These are phyloP conservation scores for Priceomyces fermenticarens DNA, from an alignment of 805 yeast genomes.

Conservation along the genomic window DNA sequence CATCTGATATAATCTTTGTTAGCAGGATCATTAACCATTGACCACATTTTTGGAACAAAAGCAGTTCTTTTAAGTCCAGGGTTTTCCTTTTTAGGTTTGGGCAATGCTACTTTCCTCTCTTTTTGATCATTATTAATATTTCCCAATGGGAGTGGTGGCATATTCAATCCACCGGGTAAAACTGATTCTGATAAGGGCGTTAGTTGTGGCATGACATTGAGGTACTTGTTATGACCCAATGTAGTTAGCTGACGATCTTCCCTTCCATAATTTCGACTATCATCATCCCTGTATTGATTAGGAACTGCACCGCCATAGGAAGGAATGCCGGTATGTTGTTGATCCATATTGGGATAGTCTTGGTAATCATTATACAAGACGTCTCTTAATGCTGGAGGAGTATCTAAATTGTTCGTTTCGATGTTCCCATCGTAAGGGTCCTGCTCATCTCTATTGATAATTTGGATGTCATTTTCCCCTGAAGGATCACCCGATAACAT, in stretches of 20 bases:
- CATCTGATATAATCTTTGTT: slow-evolving; percentile 76
- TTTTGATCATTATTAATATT: slow-evolving; percentile 2
- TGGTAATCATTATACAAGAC: slow-evolving; percentile 7
- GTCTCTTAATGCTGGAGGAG: slow-evolving; percentile 6
- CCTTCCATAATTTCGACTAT: not conserved
- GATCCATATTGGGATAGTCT: not conserved
- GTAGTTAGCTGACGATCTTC: slow-evolving; percentile 9
- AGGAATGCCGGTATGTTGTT: not conserved
- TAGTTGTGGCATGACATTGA: slow-evolving; percentile 22
- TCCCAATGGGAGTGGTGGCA: slow-evolving; percentile 14
- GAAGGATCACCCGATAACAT: slow-evolving; percentile 7
- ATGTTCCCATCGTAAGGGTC: slow-evolving; percentile 9
- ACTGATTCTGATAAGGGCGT: slow-evolving; percentile 29
- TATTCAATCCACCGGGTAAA: slow-evolving; percentile 18
- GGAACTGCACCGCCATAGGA: not conserved
- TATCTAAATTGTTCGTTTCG: slow-evolving; percentile 4
- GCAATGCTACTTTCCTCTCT: slow-evolving; percentile 1
- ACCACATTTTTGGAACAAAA: slow-evolving; percentile 91
- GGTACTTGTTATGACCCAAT: slow-evolving; percentile 9
- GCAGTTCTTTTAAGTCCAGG: slow-evolving; percentile 69
- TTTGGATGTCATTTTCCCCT: slow-evolving; percentile 19
- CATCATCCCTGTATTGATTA: not conserved
- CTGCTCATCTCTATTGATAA: slow-evolving; percentile 16
- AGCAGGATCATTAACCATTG: slow-evolving; percentile 81
- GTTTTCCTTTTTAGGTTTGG: slow-evolving; percentile 29